A percentile compares a stretch with the other conserved stretches of the same genome.
Conservation (phyloP, 306 rosid species). For the Trifolium repens region DNA sequence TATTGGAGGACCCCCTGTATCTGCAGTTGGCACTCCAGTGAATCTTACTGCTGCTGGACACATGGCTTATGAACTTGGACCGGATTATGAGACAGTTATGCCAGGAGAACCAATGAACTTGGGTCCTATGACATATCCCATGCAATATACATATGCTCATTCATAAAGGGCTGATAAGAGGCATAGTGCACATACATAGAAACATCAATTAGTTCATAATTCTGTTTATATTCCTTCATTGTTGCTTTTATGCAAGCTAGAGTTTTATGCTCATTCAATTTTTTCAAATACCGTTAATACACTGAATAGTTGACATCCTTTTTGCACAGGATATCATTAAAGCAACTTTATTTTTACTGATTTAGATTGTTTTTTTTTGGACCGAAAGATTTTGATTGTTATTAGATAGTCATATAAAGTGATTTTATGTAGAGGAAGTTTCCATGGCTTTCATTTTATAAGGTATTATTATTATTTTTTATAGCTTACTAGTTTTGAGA, state of each 20-base stretch:
- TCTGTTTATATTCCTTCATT: slow-evolving; percentile 38
- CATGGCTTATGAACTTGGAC: slow-evolving; percentile 64
- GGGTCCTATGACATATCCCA: slow-evolving; percentile 66
- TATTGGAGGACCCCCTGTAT: slow-evolving; percentile 73
- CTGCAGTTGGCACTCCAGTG: slow-evolving; percentile 61
- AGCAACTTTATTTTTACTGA: slow-evolving; percentile 37
- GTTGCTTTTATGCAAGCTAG: slow-evolving; percentile 40
- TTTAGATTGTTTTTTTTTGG: slow-evolving; percentile 34
- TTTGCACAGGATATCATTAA: slow-evolving; percentile 35
- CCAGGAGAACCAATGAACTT: slow-evolving; percentile 68
- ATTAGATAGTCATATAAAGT: too few relatives aligned
- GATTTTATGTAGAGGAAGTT: slow-evolving; percentile 15
- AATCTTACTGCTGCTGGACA: slow-evolving; percentile 59
- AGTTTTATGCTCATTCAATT: slow-evolving; percentile 25
- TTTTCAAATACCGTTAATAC: slow-evolving; percentile 35
- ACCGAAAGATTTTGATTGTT: slow-evolving; percentile 20
- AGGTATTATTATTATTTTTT: background rate
- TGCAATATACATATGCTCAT: slow-evolving; percentile 66
- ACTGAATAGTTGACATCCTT: slow-evolving; percentile 31
- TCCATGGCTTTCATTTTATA: background rate
- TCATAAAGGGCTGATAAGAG: slow-evolving; percentile 56
- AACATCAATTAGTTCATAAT: slow-evolving; percentile 2
- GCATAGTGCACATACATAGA: slow-evolving; percentile 39
- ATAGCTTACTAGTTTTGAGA: too few relatives aligned
- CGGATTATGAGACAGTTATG: slow-evolving; percentile 59